Base-by-base conservation (phyloP, 352 stramenopile genomes). In the Phytophthora lateralis region DNA sequence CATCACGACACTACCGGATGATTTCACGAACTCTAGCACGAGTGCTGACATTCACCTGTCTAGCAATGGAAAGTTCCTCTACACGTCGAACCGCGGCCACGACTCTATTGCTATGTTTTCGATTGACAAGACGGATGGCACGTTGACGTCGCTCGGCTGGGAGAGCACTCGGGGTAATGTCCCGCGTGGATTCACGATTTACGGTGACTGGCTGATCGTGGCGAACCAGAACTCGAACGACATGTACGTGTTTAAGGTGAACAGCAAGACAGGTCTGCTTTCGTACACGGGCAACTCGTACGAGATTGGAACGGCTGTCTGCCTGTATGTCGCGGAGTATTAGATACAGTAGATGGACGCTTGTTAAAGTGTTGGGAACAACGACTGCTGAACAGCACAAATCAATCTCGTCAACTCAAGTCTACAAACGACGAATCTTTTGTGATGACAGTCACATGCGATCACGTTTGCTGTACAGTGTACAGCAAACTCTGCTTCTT, bases 61-160 rank as follows among this genome's bases (percentile, higher is more conserved):
- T 2, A 69, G 55, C 17, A 69, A 76, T 59, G 76, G 75, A 49
- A 66, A 79, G 37, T 90, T 86, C 53, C 45, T 90, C 21, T 90
- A 87, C 75, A 71, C 76, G 37, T 88, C 80, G 29, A 90, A 88
- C 67, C 81, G 81, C 37, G 74, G 71, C 21, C 78, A 90, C 52
- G 58, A 90, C 63, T 84, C 73, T 38, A 86, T 88, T 47, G 75
- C 78, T 6, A 83, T 85, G 7, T 90, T 86, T 56, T 45, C 66
- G 42, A 65, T 90, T 21, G 51, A 66, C 39, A 37, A 60, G 29
- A 47, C 55, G 7, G 29, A 67, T 37, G 72, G 69, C 20, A 75
- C 68, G 34, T 59, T 88, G 14, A 74, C 45, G 52, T 51, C 60
- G 0, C 18, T 84, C 17, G 76, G 69, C 20, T 74, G 69, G 56